Conservation (phyloP, 208 protist species). For the Trypanosoma theileri region DNA sequence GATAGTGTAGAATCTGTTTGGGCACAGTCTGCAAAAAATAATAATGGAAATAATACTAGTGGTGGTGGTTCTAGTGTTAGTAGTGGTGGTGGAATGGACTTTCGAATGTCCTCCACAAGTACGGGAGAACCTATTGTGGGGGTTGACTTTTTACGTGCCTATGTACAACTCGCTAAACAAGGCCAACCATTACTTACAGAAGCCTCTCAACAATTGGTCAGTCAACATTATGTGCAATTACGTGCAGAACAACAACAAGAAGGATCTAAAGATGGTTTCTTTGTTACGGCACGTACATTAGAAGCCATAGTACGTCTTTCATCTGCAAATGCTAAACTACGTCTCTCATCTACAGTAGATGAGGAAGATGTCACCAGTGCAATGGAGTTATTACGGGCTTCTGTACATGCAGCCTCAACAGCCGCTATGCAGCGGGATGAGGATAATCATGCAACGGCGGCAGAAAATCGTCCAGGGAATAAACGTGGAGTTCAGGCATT, state of each 20-base stretch:
- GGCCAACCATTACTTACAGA: constrained; percentile 79
- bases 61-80: background rate
- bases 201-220: constrained; percentile 84
- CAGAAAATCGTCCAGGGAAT: constrained; percentile 30
- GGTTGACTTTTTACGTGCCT: constrained; percentile 97
- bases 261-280: constrained; percentile 72
- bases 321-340: constrained; percentile 94
- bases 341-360: constrained; percentile 81
- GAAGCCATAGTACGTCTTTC: constrained; percentile 97
- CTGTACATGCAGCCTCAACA: constrained; percentile 77
- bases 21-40: constrained; percentile 28
- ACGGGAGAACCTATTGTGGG: constrained; percentile 90
- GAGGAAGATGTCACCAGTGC: constrained; percentile 87
- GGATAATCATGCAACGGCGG: constrained; percentile 53
- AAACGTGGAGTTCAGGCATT: constrained; percentile 31
- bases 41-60: no score
- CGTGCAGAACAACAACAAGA: constrained; percentile 79
- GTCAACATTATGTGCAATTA: constrained; percentile 90
- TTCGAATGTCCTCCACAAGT: constrained; percentile 82
- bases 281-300: constrained; percentile 95
- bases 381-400: constrained; percentile 76
- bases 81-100: constrained; percentile 38
- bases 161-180: constrained; percentile 92
- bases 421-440: constrained; percentile 65
- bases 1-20: constrained; percentile 60